Base-by-base conservation (phyloP, 2,329 filamentous ascomycete species). In the Aspergillus chevalieri region DNA sequence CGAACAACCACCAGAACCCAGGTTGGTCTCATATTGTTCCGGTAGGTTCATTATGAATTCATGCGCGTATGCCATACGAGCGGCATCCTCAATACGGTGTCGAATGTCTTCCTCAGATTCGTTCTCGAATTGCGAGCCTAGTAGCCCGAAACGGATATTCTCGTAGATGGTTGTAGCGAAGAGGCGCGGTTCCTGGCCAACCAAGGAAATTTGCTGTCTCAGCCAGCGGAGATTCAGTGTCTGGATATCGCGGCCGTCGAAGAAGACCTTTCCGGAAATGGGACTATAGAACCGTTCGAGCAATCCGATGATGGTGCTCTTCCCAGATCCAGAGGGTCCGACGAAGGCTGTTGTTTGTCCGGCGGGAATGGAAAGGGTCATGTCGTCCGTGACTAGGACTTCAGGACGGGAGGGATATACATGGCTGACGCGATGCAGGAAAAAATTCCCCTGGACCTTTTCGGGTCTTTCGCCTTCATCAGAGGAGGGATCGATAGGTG, bases 251-350 rank as follows among this genome's bases (percentile, higher is more conserved):
- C 85, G 83, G 7, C 87, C 92, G 64, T 97, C 93, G 8, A 98
- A 75, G 51, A 84, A 79, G 1, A 97, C 83, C 17, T 79, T 72
- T 17, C 93, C 93, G 26, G 80, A 80, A 28, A 96, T 87, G 0
- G 92, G 92, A 50, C 90, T 83, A 66, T 98, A 98, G 68, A 97
- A 97, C n/a, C 93, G 83, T 71, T 97, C 92, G 1, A 97, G 84
- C 17, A 98, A 77, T 10, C 92, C 92, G 26, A 97, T 86, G 53
- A 97, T 91, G 0, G 93, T 97, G 61, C 86, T 92, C 72, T 97
- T 98, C 44, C 93, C 93, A 34, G 87, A 94, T 10, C 92, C 93
- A 9, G 92, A 97, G 0, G 92, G 89, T 50, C 93, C 93, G 4
- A 98, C 93, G 6, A 98, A 75, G 1, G 93, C 93, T 2, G 92